Conservation (phyloP, 106 monocot genomes). For the Vanilla planifolia region DNA sequence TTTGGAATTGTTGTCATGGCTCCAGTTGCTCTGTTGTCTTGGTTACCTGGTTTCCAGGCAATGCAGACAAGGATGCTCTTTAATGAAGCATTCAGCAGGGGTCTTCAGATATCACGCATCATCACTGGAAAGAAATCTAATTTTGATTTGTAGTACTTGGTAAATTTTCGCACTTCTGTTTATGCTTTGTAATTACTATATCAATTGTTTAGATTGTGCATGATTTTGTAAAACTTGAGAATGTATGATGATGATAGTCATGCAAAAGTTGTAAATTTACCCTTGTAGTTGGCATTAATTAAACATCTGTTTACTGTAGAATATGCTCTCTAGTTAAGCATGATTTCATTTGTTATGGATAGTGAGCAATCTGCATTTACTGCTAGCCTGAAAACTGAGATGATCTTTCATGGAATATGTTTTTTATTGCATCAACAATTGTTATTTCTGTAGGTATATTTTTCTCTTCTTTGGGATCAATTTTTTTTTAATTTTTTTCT, state of each 20-base stretch:
- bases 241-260: not conserved
- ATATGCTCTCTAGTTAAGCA: too few species aligned
- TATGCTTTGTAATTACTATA: constrained; percentile 1
- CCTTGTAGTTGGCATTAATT: not conserved
- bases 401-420: too few species aligned
- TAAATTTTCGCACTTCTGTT: not conserved
- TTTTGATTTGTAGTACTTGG: constrained; percentile 11
- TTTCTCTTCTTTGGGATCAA: too few species aligned
- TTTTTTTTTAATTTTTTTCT: too few species aligned
- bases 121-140: constrained; percentile 71
- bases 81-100: constrained; percentile 94
- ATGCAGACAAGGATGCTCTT: constrained; percentile 98
- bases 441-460: too few species aligned
- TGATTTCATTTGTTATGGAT: too few species aligned
- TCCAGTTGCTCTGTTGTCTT: constrained; percentile 77
- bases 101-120: constrained; percentile 90
- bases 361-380: too few species aligned
- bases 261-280: not conserved
- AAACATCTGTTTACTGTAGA: not conserved
- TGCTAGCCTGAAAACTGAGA: too few species aligned
- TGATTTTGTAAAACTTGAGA: not conserved
- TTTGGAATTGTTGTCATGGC: constrained; percentile 76
- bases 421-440: too few species aligned
- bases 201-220: not conserved
- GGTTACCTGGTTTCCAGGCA: constrained; percentile 85